Conservation (phyloP, 2,329 filamentous ascomycete species). For the Calonectria honghensis region DNA sequence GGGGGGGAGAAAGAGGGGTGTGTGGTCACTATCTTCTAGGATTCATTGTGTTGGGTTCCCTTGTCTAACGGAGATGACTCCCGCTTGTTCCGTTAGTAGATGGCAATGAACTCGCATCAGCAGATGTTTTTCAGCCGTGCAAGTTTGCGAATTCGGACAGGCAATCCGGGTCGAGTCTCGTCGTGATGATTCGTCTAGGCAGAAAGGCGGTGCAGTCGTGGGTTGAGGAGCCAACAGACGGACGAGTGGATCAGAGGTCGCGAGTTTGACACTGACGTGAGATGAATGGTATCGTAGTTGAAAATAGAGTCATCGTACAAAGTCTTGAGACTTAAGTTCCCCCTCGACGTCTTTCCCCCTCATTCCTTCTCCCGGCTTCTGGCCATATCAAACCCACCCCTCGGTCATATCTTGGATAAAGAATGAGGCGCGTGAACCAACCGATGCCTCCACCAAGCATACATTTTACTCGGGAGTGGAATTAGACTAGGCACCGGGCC, state of each 20-base stretch:
- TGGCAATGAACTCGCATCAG: background rate
- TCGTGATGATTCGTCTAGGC: slow-evolving; percentile 2
- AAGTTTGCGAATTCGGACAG: background rate
- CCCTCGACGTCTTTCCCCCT: background rate
- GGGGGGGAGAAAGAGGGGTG: background rate
- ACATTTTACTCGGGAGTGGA: background rate
- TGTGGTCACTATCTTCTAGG: background rate
- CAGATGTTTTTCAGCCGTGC: background rate
- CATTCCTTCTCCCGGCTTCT: background rate
- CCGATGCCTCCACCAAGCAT: background rate
- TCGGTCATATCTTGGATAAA: background rate
- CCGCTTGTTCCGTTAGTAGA: background rate
- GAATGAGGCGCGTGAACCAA: background rate
- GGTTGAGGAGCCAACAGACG: background rate
- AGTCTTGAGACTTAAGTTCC: background rate
- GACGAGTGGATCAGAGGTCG: background rate
- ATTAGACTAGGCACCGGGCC: background rate
- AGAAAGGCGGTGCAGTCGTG: slow-evolving; percentile 1
- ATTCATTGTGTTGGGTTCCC: slow-evolving; percentile 22
- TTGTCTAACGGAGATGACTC: background rate
- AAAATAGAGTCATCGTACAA: background rate
- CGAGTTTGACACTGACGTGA: slow-evolving; percentile 25
- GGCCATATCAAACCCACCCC: background rate
- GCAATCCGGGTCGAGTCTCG: background rate
- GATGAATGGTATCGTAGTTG: background rate